Conservation (phyloP, 164 flowering plant genomes). For the Tinospora cordifolia region DNA sequence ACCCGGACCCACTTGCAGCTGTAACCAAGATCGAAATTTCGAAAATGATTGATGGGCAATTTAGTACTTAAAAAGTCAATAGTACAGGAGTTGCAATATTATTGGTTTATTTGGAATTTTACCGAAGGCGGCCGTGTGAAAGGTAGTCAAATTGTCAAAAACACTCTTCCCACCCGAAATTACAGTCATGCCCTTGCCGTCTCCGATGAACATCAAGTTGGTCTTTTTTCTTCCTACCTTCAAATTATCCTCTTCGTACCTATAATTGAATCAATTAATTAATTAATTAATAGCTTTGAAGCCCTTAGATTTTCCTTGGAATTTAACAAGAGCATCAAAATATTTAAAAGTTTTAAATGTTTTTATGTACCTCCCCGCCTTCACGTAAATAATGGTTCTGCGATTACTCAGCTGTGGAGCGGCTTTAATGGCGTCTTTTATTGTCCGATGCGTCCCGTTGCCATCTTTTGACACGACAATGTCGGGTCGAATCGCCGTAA, state of each 20-base stretch:
- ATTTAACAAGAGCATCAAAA: too few relatives aligned
- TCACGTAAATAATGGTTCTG: constrained; percentile 62
- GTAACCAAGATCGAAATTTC: neutral
- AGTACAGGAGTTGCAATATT: neutral
- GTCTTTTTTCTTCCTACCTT: constrained; percentile 85
- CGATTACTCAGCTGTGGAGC: constrained; percentile 56
- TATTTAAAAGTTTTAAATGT: too few relatives aligned
- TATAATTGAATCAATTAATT: constrained; percentile 9
- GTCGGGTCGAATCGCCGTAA: constrained; percentile 44
- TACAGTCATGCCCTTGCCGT: constrained; percentile 75
- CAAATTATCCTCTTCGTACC: constrained; percentile 69
- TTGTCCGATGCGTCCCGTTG: constrained; percentile 57
- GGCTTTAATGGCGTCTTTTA: constrained; percentile 63
- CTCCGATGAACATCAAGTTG: constrained; percentile 84
- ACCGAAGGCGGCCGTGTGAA: constrained; percentile 90
- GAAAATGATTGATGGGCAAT: too few relatives aligned
- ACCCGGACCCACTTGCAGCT: constrained; percentile 78
- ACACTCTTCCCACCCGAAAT: constrained; percentile 63
- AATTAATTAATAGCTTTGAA: too few relatives aligned
- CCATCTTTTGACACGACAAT: constrained; percentile 65
- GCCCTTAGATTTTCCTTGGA: too few relatives aligned
- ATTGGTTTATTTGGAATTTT: constrained; percentile 3
- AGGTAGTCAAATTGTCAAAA: constrained; percentile 55
- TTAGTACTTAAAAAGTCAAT: too few relatives aligned
- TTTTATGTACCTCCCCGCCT: constrained; percentile 62